Conservation (phyloP, 495 filamentous ascomycete species). For the Pseudoneurospora amorphoporcata region DNA sequence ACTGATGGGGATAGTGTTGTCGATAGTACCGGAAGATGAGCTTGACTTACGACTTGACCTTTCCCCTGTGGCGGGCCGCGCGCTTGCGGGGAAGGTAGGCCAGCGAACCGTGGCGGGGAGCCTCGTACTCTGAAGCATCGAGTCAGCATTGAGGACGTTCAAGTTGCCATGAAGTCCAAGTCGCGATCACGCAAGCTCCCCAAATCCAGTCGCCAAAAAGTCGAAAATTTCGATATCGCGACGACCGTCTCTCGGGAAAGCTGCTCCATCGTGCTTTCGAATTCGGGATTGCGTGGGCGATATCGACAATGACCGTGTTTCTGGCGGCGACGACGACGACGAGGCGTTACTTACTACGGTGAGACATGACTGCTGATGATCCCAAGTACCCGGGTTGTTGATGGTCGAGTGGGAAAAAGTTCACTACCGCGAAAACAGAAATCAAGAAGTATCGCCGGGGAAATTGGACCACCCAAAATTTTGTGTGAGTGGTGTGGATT, state of each 20-base stretch:
- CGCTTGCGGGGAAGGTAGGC: slow-evolving; percentile 97
- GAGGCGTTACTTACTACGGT: slow-evolving; percentile 23
- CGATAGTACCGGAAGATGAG: not conserved
- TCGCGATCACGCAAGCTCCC: not conserved
- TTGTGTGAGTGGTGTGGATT: slow-evolving; percentile 21
- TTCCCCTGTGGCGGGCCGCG: slow-evolving; percentile 88
- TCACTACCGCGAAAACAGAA: slow-evolving; percentile 13
- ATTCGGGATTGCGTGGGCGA: not conserved
- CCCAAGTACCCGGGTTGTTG: slow-evolving; percentile 3
- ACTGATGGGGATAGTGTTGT: not conserved
- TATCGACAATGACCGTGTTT: not conserved
- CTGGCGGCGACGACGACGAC: not conserved
- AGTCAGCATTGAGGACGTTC: slow-evolving; percentile 9
- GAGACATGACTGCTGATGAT: slow-evolving; percentile 29
- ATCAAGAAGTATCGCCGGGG: slow-evolving; percentile 5
- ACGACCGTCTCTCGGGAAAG: not conserved
- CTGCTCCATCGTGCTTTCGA: not conserved
- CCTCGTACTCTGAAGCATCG: slow-evolving; percentile 68
- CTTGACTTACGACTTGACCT: slow-evolving; percentile 83
- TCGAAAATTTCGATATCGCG: not conserved
- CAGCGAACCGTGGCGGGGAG: slow-evolving; percentile 95
- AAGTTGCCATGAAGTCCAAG: not conserved
- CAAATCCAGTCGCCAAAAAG: not conserved
- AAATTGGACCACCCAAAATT: slow-evolving; percentile 16
- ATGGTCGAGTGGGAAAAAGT: slow-evolving; percentile 19